phyloP scores from a whole-genome alignment of 2,329 filamentous ascomycete genomes.

The Periconia sp. region DNA sequence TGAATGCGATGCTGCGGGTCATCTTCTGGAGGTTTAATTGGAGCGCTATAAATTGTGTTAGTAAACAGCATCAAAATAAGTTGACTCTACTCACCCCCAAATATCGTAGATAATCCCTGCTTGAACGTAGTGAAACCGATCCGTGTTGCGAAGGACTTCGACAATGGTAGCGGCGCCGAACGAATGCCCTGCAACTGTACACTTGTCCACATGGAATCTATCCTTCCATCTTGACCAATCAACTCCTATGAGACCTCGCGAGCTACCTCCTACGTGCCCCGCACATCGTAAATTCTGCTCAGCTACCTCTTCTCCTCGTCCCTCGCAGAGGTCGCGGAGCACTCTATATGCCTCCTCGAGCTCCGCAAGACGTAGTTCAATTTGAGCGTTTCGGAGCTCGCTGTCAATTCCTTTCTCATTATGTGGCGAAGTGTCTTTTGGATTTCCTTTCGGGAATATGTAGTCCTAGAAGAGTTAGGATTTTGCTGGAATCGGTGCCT shows the following conservation, averaged over 20 bases:
- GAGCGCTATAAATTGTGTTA: constrained; percentile 48
- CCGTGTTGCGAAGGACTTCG: constrained; percentile 62
- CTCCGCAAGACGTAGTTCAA: constrained; percentile 68
- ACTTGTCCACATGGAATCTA: constrained; percentile 61
- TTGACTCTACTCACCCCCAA: constrained; percentile 55
- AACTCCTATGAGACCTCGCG: constrained; percentile 62
- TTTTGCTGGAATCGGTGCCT: not conserved
- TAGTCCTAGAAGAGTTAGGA: constrained; percentile 54
- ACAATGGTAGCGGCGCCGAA: constrained; percentile 71
- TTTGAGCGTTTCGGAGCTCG: constrained; percentile 66
- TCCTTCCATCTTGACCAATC: constrained; percentile 64
- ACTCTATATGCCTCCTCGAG: constrained; percentile 67
- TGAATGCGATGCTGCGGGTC: constrained; percentile 54
- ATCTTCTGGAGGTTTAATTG: constrained; percentile 51
- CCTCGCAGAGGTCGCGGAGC: constrained; percentile 61
- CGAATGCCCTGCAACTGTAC: constrained; percentile 69
- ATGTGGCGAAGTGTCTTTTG: constrained; percentile 55
- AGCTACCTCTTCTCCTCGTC: constrained; percentile 59
- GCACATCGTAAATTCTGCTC: constrained; percentile 61
- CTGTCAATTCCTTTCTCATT: constrained; percentile 66
- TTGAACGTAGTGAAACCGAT: constrained; percentile 63
- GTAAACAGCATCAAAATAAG: not conserved
- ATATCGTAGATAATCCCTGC: constrained; percentile 72
- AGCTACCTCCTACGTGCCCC: constrained; percentile 65
- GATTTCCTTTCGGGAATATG: constrained; percentile 64